Conservation (phyloP, 352 stramenopile species). For the Thraustotheca clavata region DNA sequence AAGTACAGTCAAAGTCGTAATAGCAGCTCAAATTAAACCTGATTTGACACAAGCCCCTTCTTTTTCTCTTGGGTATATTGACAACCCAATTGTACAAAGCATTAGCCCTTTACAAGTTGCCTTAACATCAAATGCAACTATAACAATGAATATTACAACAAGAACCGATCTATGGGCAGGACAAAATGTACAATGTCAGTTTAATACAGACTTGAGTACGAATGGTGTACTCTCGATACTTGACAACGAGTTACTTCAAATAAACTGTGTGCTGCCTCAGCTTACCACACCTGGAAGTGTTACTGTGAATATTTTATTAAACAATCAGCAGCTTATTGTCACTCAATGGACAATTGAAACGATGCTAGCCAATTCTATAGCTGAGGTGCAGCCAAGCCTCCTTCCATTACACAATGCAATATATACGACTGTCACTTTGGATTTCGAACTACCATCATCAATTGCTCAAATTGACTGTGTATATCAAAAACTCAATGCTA, state of each 20-base stretch:
- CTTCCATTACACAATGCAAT: background rate
- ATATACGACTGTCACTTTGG: background rate
- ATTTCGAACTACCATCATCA: background rate
- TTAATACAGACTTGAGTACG: too few species aligned
- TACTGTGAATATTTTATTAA: background rate
- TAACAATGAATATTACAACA: background rate
- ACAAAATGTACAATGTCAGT: too few species aligned
- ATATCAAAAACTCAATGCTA: background rate
- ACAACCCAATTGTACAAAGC: background rate
- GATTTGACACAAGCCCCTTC: background rate
- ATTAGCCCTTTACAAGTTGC: background rate
- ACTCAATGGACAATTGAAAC: background rate
- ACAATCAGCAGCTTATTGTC: background rate
- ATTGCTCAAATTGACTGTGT: background rate
- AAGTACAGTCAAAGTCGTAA: background rate
- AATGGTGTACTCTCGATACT: too few species aligned
- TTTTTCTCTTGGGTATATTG: conserved; percentile 24
- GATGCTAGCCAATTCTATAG: background rate
- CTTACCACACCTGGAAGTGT: background rate
- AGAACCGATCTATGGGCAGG: too few species aligned
- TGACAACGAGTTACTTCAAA: too few species aligned
- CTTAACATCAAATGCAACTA: background rate
- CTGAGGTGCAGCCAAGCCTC: background rate
- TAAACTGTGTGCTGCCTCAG: background rate
- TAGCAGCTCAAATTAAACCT: background rate